Conservation (phyloP, 768 basidiomycete species). For the Tephrocybe rancida region DNA sequence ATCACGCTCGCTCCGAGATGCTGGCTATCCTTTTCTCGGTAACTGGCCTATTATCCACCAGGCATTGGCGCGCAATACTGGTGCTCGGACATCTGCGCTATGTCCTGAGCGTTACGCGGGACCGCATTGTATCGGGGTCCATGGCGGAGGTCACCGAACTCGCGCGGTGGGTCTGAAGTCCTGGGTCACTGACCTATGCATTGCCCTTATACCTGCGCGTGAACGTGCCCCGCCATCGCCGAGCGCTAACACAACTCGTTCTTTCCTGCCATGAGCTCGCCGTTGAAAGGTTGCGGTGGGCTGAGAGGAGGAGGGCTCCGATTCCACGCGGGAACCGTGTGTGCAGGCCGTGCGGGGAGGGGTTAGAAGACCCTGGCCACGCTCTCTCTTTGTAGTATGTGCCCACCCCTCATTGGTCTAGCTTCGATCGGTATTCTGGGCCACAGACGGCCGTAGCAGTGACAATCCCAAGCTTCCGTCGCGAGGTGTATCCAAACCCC, state of each 20-base stretch:
- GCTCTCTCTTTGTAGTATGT: neutral
- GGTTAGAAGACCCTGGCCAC: neutral
- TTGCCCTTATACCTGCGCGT: neutral
- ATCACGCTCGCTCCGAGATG: too few relatives aligned
- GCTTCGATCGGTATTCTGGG: neutral
- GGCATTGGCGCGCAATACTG: too few relatives aligned
- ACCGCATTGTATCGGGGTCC: neutral
- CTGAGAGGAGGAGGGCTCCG: too few relatives aligned
- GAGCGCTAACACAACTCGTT: neutral
- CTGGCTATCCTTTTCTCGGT: too few relatives aligned
- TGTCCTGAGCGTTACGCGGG: neutral
- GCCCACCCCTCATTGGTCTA: neutral
- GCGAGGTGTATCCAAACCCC: too few relatives aligned
- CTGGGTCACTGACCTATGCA: neutral
- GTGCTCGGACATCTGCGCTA: too few relatives aligned
- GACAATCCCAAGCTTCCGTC: too few relatives aligned
- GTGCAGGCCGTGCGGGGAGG: neutral
- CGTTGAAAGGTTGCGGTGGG: neutral
- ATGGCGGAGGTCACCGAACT: neutral
- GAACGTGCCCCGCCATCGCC: neutral
- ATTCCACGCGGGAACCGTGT: too few relatives aligned
- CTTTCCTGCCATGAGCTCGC: neutral
- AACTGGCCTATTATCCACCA: too few relatives aligned
- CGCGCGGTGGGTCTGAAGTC: neutral
- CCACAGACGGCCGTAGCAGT: neutral